Evolutionary conservation across 345 rosid species (phyloP).

Genomic region (Gossypium turneri): DNA sequence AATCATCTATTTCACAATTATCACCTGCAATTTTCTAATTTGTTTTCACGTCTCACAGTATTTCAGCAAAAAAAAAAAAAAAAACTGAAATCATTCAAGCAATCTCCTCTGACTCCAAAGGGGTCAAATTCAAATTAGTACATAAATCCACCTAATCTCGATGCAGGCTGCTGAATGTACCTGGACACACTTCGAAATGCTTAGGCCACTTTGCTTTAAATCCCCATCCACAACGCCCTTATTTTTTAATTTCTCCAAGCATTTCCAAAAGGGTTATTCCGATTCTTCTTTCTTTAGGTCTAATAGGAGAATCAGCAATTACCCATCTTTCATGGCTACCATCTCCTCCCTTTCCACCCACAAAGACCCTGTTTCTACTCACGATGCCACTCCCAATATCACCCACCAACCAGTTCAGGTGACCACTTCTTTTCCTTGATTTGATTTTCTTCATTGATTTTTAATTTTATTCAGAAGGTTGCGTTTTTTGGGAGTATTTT

Average conservation of each 20-base stretch:
- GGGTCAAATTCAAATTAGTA: not conserved
- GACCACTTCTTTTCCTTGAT: not conserved
- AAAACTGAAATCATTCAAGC: not conserved
- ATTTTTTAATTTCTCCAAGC: not conserved
- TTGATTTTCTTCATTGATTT: not conserved
- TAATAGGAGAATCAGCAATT: not conserved
- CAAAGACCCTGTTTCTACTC: conserved; percentile 7
- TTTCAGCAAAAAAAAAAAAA: no score
- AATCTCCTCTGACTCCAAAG: not conserved
- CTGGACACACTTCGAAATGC: conserved; percentile 6
- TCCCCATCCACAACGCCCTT: not conserved
- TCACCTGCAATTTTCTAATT: not conserved
- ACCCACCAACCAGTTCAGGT: conserved; percentile 12
- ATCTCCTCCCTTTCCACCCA: conserved; percentile 6
- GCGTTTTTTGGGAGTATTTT: not conserved
- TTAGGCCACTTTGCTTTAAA: conserved; percentile 1
- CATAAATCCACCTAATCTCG: not conserved
- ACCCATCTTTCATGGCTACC: conserved; percentile 6
- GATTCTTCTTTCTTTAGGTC: not conserved
- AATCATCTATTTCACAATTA: not conserved
- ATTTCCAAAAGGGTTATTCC: not conserved
- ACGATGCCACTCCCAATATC: conserved; percentile 6
- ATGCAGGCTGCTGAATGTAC: not conserved
- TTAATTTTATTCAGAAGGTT: no score
- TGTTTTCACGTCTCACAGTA: not conserved